Percentiles rank a stretch among this genome's conserved stretches.
Evolutionary conservation across 495 filamentous ascomycete genomes (phyloP).

Genomic region (Stereocaulon alpinum): DNA sequence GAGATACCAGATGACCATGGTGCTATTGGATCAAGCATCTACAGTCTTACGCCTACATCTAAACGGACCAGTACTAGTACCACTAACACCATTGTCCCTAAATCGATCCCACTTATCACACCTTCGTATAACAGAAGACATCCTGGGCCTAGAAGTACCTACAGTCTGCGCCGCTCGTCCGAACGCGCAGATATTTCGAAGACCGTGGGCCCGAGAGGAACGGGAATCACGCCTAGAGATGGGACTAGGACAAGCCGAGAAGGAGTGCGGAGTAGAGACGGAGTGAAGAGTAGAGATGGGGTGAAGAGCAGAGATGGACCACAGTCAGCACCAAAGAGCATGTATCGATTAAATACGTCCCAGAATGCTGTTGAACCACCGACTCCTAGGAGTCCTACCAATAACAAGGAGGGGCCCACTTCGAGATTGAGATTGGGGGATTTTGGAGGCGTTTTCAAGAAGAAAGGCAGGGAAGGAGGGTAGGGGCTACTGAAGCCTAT

Average conservation of each 20-base stretch:
- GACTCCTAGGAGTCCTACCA: conserved; percentile 9
- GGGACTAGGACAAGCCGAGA: not conserved
- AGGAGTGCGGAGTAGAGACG: conserved; percentile 16
- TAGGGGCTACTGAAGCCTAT: not conserved
- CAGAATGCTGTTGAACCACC: conserved; percentile 7
- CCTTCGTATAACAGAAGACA: conserved; percentile 33
- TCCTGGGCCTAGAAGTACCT: conserved; percentile 36
- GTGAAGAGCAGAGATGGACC: too few species aligned
- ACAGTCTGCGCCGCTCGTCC: conserved; percentile 40
- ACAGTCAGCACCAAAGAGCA: conserved; percentile 21
- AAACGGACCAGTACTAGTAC: conserved; percentile 37
- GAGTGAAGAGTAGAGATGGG: conserved; percentile 17
- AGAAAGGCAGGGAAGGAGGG: conserved; percentile 24
- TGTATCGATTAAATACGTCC: conserved; percentile 16
- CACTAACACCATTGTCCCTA: conserved; percentile 30
- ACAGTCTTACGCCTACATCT: conserved; percentile 16
- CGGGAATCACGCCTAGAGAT: conserved; percentile 28
- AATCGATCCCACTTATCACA: conserved; percentile 39
- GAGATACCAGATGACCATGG: conserved; percentile 24
- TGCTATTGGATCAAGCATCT: conserved; percentile 35
- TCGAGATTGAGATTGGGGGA: conserved; percentile 20
- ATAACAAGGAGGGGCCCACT: conserved; percentile 11
- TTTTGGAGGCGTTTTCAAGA: conserved; percentile 28
- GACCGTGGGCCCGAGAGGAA: conserved; percentile 32
- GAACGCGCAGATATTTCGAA: conserved; percentile 35